Evolutionary conservation across 2,329 filamentous ascomycete genomes (phyloP).

Genomic region (Balansia obtecta): DNA sequence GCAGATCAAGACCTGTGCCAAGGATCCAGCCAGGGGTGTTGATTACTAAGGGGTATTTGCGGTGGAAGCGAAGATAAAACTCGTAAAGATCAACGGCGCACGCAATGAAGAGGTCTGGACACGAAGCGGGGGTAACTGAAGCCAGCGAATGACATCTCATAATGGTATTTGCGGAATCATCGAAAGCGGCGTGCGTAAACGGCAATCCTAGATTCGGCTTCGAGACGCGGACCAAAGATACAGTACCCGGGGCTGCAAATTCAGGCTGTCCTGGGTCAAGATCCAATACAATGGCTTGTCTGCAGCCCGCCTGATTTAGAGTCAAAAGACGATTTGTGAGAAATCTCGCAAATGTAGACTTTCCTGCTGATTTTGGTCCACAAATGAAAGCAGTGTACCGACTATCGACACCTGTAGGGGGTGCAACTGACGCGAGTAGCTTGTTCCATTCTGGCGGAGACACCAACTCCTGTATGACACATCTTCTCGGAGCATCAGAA

Average conservation of each 20-base stretch:
- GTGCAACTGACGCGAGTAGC: conserved; percentile 35
- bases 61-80: conserved; percentile 36
- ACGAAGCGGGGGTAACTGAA: conserved; percentile 49
- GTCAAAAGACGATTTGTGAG: conserved; percentile 57
- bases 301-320: conserved; percentile 9
- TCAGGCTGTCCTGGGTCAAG: conserved; percentile 70
- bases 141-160: conserved; percentile 56
- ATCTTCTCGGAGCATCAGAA: conserved; percentile 36
- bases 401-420: conserved; percentile 17
- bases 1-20: conserved; percentile 54
- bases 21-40: conserved; percentile 68
- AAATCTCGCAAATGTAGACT: conserved; percentile 60
- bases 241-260: conserved; percentile 54
- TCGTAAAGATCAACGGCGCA: conserved; percentile 52
- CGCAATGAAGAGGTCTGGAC: conserved; percentile 53
- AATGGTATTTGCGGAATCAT: conserved; percentile 22
- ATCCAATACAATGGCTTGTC: conserved; percentile 43
- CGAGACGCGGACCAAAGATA: conserved; percentile 52
- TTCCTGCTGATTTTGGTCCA: conserved; percentile 61
- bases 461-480: conserved; percentile 39
- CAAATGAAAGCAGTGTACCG: conserved; percentile 43
- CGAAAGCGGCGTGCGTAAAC: conserved; percentile 45
- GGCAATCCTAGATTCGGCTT: conserved; percentile 52
- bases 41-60: conserved; percentile 47
- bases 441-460: conserved; percentile 50